Conservation (phyloP, 2,329 filamentous ascomycete species). For the Stylonectria norvegica region DNA sequence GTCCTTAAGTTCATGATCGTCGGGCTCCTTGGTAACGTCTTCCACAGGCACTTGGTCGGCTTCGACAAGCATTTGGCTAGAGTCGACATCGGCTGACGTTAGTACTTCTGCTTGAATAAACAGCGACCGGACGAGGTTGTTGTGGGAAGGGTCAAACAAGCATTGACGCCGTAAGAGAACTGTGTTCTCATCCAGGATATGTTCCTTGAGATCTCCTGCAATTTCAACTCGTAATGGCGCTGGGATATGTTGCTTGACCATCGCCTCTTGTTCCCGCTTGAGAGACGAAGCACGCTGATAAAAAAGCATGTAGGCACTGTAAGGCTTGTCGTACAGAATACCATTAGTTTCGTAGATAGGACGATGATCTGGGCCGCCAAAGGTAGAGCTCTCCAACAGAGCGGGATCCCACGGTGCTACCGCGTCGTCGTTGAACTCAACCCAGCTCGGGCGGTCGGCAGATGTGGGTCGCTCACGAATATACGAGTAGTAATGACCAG, state of each 20-base stretch:
- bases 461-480: conserved; percentile 72
- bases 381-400: conserved; percentile 72
- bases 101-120: conserved; percentile 56
- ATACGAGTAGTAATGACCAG: conserved; percentile 96
- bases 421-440: conserved; percentile 91
- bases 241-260: conserved; percentile 32
- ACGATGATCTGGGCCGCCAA: conserved; percentile 65
- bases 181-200: conserved; percentile 71
- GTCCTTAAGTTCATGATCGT: conserved; percentile 37
- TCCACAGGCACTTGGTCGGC: conserved; percentile 6
- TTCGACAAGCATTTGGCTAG: too few species aligned
- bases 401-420: conserved; percentile 72
- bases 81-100: background rate
- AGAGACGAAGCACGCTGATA: conserved; percentile 78
- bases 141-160: conserved; percentile 70
- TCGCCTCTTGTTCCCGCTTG: conserved; percentile 46
- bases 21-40: conserved; percentile 5
- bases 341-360: conserved; percentile 44
- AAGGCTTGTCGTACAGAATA: conserved; percentile 61
- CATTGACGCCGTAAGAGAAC: conserved; percentile 72
- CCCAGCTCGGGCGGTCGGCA: conserved; percentile 57
- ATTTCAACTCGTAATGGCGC: conserved; percentile 43
- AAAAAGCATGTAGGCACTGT: conserved; percentile 97
- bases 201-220: conserved; percentile 45
- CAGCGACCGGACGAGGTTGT: conserved; percentile 61